Evolutionary conservation across 1,139 yeast species (phyloP), one percentile per base, ranked within the genome.

Genomic region (Hyphopichia khmerensis): DNA sequence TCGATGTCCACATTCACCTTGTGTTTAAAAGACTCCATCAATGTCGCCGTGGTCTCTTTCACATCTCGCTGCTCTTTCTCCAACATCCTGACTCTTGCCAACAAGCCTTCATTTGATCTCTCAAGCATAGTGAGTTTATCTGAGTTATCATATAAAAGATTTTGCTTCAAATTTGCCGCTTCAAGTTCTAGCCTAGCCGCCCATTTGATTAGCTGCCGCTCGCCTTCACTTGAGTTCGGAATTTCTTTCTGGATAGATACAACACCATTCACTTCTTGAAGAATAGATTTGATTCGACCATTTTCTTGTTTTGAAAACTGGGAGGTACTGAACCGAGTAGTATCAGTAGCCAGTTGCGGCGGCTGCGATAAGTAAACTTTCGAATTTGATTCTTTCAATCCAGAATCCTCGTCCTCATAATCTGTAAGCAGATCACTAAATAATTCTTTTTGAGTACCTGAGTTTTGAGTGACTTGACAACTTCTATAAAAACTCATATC

Each of bases 141-240:
- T 11, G n/a, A 7, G 5, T 11, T 7, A 8, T 11, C 29, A 26
- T 26, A 13, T 7, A 4, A 4, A 3, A 26, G n/a, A 26, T 13
- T 26, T 8, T 57, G 53, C 41, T 65, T 64, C 33, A 67, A 51
- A 3, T 64, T 57, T 13, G 62, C 45, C 1, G 69, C 59, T 42
- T 67, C 72, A 16, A 65, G 45, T 42, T 67, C 72, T 11, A 68
- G 48, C 36, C 61, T 51, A 1, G 70, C 59, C 1, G 72, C 72
- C 69, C 69, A 62, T 23, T 45, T 46, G 2, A 60, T 42, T 15
- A 64, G 44, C 13, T 18, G 9, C 19, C n/a, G 5, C 8, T 21
- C 24, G 24, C 24, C 8, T 21, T 21, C 24, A 6, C 24, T 8
- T 8, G 8, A 8, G n/a, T n/a, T n/a, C 24, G 24, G 5, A 5